Conservation (phyloP, 1,284 basidiomycete species). For the Naganishia liquefaciens region DNA sequence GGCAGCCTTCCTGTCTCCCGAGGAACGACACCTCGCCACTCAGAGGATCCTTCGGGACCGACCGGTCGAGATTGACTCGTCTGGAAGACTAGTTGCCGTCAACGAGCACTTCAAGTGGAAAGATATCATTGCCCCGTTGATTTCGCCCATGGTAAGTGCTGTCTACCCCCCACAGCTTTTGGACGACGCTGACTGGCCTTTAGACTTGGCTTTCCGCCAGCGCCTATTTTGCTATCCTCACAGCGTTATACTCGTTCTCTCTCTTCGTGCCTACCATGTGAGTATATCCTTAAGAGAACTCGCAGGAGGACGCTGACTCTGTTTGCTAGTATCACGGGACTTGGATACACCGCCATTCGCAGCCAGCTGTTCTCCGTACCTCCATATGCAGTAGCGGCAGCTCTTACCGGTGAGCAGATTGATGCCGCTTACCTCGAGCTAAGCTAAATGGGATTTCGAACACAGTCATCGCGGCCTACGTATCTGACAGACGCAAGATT, state of each 20-base stretch:
- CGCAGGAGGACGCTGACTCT: not conserved
- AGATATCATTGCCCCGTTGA: slow-evolving; percentile 30
- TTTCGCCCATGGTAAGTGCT: slow-evolving; percentile 22
- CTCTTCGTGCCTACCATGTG: slow-evolving; percentile 39
- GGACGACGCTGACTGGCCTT: not conserved
- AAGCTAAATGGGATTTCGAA: too few relatives aligned
- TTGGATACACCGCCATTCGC: slow-evolving; percentile 37
- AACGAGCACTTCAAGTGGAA: slow-evolving; percentile 33
- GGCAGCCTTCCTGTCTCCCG: slow-evolving; percentile 33
- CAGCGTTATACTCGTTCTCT: slow-evolving; percentile 38
- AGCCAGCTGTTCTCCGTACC: slow-evolving; percentile 70
- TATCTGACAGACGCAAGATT: slow-evolving; percentile 47
- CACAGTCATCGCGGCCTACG: slow-evolving; percentile 43
- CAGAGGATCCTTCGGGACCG: slow-evolving; percentile 35
- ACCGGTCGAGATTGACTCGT: slow-evolving; percentile 21
- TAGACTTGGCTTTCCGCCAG: slow-evolving; percentile 40
- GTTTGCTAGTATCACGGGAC: slow-evolving; percentile 30
- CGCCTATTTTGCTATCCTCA: slow-evolving; percentile 39
- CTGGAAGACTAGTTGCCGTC: slow-evolving; percentile 6
- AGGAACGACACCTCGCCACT: slow-evolving; percentile 31
- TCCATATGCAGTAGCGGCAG: slow-evolving; percentile 66
- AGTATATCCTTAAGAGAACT: not conserved
- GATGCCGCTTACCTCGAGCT: too few relatives aligned
- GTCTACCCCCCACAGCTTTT: not conserved
- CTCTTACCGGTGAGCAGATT: slow-evolving; percentile 29